A percentile compares a stretch with the other conserved stretches of the same genome.
Conservation (phyloP, 73 alveolate genomes). For the Effrenium voratum region DNA sequence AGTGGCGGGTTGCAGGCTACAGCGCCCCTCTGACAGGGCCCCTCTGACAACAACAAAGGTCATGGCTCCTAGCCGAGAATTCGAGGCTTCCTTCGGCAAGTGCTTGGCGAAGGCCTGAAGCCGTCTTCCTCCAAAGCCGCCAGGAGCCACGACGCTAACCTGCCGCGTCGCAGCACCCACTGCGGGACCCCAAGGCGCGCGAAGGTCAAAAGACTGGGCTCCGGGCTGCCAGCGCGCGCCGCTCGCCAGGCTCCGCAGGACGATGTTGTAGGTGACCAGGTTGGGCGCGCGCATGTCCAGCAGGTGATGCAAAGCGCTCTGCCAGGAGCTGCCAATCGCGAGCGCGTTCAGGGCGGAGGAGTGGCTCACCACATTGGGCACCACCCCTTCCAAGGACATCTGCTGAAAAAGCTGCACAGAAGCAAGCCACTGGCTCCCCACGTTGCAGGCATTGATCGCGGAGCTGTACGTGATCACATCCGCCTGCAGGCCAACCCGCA, state of each 20-base stretch:
- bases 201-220: too few relatives aligned
- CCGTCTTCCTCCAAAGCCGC: neutral
- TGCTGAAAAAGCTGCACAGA: neutral
- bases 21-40: too few relatives aligned
- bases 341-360: neutral
- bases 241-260: conserved; percentile 5
- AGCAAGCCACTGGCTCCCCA: neutral
- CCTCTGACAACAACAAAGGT: too few relatives aligned
- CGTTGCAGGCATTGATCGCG: conserved; percentile 1
- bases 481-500: neutral
- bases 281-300: neutral
- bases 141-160: neutral
- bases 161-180: neutral
- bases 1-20: too few relatives aligned
- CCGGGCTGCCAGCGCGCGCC: conserved; percentile 22
- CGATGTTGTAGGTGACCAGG: conserved; percentile 40
- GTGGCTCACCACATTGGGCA: conserved; percentile 13
- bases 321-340: conserved; percentile 11
- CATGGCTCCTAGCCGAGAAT: too few relatives aligned
- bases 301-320: conserved; percentile 5
- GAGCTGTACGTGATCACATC: conserved; percentile 42
- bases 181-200: too few relatives aligned
- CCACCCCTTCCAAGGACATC: conserved; percentile 2
- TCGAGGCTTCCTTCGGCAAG: too few relatives aligned
- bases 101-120: neutral